These are phyloP conservation scores for Debaryomyces singareniensis DNA, from an alignment of 1,139 yeast genomes.

Conservation along the genomic window DNA sequence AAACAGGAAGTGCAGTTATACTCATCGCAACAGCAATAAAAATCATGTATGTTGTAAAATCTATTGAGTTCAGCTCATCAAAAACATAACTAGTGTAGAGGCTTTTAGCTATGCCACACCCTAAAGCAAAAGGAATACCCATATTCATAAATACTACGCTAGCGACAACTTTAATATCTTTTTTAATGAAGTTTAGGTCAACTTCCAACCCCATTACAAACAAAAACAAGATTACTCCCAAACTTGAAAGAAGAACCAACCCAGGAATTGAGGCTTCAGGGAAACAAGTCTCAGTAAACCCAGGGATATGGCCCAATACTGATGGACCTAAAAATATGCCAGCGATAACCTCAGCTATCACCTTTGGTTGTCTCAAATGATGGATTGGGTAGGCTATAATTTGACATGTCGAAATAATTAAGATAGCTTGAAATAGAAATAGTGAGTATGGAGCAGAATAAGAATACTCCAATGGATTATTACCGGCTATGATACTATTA, in stretches of 20 bases:
- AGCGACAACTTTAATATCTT: constrained; percentile 53
- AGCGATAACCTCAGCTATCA: constrained; percentile 70
- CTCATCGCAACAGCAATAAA: constrained; percentile 77
- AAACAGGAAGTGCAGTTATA: constrained; percentile 79
- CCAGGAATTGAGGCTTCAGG: constrained; percentile 59
- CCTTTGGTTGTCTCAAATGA: constrained; percentile 63
- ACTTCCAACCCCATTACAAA: constrained; percentile 77
- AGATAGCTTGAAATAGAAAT: constrained; percentile 54
- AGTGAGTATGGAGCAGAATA: constrained; percentile 52
- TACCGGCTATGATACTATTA: constrained; percentile 56
- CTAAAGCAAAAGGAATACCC: constrained; percentile 73
- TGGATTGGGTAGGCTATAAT: constrained; percentile 53
- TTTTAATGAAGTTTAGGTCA: constrained; percentile 56
- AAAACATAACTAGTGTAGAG: constrained; percentile 46
- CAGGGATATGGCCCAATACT: constrained; percentile 64
- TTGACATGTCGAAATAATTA: constrained; percentile 50
- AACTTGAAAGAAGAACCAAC: constrained; percentile 58
- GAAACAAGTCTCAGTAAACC: constrained; percentile 58
- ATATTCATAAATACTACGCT: constrained; percentile 65
- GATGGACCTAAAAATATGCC: constrained; percentile 70
- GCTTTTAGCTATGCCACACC: constrained; percentile 65
- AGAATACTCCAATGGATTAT: constrained; percentile 57
- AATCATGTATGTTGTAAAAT: constrained; percentile 69
- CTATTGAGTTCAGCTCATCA: constrained; percentile 27
- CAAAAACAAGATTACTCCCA: constrained; percentile 67